A percentile compares a stretch with the other conserved stretches of the same genome.
Conservation (phyloP, 768 basidiomycete species). For the Tulasnella sp. region DNA sequence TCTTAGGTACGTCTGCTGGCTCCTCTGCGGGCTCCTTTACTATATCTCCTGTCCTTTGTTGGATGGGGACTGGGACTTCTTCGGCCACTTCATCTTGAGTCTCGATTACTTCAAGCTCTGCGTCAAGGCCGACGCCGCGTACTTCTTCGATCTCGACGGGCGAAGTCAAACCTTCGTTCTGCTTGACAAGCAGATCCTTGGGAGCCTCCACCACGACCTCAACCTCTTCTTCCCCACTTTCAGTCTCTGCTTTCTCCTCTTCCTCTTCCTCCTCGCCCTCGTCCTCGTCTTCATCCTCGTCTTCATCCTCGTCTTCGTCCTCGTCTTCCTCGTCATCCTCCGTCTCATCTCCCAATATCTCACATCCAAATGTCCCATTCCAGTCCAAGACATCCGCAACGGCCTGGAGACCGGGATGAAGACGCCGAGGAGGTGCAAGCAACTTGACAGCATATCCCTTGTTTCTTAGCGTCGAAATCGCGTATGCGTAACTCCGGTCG, state of each 20-base stretch:
- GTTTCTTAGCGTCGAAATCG: slow-evolving; percentile 43
- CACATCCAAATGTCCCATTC: neutral
- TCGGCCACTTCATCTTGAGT: no score
- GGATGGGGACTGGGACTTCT: no score
- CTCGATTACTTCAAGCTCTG: no score
- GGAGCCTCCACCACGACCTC: neutral
- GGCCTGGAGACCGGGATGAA: neutral
- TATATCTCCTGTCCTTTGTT: no score
- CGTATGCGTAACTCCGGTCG: slow-evolving; percentile 56
- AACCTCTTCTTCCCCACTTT: neutral
- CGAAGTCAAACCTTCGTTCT: no score
- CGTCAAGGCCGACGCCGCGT: no score
- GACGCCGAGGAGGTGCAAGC: slow-evolving; percentile 25
- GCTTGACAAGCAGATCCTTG: no score
- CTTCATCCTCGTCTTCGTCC: neutral
- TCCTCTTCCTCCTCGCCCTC: neutral
- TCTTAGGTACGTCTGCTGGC: no score
- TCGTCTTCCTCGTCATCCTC: neutral
- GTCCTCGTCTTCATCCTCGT: neutral
- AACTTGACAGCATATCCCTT: slow-evolving; percentile 43
- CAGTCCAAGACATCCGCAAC: neutral
- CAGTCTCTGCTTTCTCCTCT: neutral
- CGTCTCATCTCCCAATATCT: neutral
- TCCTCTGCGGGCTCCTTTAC: no score
- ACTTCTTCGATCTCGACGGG: no score